These are phyloP conservation scores for Penicillium ucsense DNA, from an alignment of 495 filamentous ascomycete genomes.

Conservation along the genomic window DNA sequence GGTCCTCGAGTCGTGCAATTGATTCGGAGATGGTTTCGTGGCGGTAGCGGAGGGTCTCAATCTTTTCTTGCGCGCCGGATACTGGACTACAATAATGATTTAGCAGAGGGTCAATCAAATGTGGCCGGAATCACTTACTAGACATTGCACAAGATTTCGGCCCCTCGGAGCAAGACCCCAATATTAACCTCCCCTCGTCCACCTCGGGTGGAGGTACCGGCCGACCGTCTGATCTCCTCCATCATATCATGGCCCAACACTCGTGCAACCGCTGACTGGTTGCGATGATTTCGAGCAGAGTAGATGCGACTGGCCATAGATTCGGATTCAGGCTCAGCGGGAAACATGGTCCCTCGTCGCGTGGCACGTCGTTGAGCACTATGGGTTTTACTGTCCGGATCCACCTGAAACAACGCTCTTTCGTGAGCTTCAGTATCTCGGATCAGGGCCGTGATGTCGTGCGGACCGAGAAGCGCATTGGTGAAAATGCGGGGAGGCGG, in stretches of 20 bases:
- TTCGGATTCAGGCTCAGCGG: constrained; percentile 29
- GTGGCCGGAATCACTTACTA: constrained; percentile 46
- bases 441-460: constrained; percentile 90
- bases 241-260: constrained; percentile 83
- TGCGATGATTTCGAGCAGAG: constrained; percentile 46
- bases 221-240: constrained; percentile 60
- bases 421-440: constrained; percentile 94
- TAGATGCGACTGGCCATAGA: constrained; percentile 43
- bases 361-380: constrained; percentile 32
- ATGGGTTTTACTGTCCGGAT: constrained; percentile 45
- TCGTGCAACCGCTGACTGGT: constrained; percentile 80
- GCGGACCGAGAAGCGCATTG: constrained; percentile 75
- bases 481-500: constrained; percentile 91
- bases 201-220: constrained; percentile 31
- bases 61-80: constrained; percentile 70
- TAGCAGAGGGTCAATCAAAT: not conserved
- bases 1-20: constrained; percentile 65
- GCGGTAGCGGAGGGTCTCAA: constrained; percentile 59
- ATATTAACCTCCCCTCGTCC: constrained; percentile 68
- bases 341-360: constrained; percentile 39
- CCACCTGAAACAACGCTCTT: constrained; percentile 86
- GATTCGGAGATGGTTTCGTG: constrained; percentile 65
- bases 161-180: constrained; percentile 73
- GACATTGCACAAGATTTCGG: constrained; percentile 81
- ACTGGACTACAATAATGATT: constrained; percentile 46